Base-by-base conservation (phyloP, 805 yeast genomes). In the Clavispora fructus region DNA sequence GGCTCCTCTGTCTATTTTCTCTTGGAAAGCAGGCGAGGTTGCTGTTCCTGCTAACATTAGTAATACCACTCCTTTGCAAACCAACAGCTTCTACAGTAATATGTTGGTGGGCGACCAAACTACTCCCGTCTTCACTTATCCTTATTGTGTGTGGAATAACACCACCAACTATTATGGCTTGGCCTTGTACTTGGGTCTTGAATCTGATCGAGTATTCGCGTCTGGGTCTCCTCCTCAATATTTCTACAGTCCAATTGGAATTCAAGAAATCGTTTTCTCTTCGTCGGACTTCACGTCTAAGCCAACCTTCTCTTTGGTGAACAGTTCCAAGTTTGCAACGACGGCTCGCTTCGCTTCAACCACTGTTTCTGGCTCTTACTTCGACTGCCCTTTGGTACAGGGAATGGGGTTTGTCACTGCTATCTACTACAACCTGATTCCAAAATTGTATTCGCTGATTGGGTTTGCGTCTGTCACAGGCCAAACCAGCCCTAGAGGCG, bases 1-100 rank as follows among this genome's bases (percentile, higher is more conserved):
- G 9, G 33, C 31, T 5, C 41, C 41, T 27, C 29, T 37, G 40
- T 27, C 41, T 16, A 26, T 39, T 28, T 39, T 39, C 25, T 14
- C 41, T 14, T 28, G 26, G 33, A 39, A 28, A 28, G 25, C 33
- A 16, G 41, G 41, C 7, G 41, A 39, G 12, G 42, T 79, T 46
- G 53, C 57, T 0, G 59, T 80, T 35, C 80, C 84, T 16, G 54
- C 52, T 4, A 79, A 79, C 31, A 81, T 77, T 32, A 63, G 67
- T 35, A 70, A 72, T 48, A 59, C 64, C 42, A 75, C 64, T 30
- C 77, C 75, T 11, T 72, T 77, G 49, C 81, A 82, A 57, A 88
- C 95, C 23, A 87, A 87, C 70, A 87, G 85, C 65, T 87, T 87
- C 63, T 85, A 78, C 64, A 77, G 80, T 32, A 87, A 87, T 61